Base-by-base conservation (phyloP, 2,329 filamentous ascomycete genomes). In the Xylaria sp. region DNA sequence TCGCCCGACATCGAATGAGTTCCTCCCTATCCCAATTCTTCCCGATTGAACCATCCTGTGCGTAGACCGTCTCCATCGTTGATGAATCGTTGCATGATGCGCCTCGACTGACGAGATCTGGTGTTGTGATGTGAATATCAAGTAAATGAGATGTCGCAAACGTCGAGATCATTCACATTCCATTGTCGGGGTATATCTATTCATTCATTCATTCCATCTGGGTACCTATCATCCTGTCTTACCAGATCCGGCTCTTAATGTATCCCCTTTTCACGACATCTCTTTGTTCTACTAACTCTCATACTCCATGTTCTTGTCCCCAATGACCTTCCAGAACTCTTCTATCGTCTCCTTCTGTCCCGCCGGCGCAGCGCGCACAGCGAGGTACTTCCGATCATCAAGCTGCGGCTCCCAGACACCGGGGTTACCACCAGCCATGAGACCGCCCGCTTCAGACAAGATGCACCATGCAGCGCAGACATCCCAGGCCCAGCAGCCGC, bases 401-500 rank as follows among this genome's bases (percentile, higher is more conserved):
- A 89, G 71, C 56, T 75, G 75, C 1, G 81, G 77, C n/a, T 83
- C 74, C 89, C 89, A 92, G 58, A 83, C 81, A 0, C 88, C 89
- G 0, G 88, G 85, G 71, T 92, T 92, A 3, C 85, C 88, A 70
- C 87, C 81, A 6, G 82, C 88, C 78, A 93, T 84, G 55, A 83
- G 77, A 0, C 90, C 90, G 0, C 90, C 90, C 0, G 89, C 88
- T 76, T 93, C 90, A 35, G 77, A 76, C 30, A 93, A 76, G 61
- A 93, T 87, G 59, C 87, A 85, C 90, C 89, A 92, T 0, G 86
- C 90, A 4, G 90, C 90, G 70, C 88, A 90, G 2, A 93, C 90
- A 72, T 93, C 90, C 90, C 90, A 93, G 1, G 89, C 88, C 83
- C 89, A 93, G 73, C 88, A 91, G 0, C 90, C 90, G 44, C 87